Evolutionary conservation across 257 asterid species (phyloP), one percentile per base, ranked within the genome.

Genomic region (Knoxia roxburghii): DNA sequence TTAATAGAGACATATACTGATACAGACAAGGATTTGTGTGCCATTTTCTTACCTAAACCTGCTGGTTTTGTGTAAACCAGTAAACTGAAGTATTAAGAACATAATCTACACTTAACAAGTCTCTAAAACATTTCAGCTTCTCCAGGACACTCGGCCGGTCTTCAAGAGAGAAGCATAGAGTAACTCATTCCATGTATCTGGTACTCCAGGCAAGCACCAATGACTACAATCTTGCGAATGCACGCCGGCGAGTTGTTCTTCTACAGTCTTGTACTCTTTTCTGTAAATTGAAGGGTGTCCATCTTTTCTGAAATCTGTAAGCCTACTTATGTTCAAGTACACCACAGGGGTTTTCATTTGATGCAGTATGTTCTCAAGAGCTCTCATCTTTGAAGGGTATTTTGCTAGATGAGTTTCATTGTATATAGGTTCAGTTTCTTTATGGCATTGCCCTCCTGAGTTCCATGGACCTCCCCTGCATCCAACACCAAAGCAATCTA

Each of bases 171-270:
- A 81, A n/a, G 69, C 94, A 5, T 89, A 93, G 3, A 93, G 85
- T 79, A 93, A 74, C 82, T 92, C 89, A 24, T 92, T 92, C 98
- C 98, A 92, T 10, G 91, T 89, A 75, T 92, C 98, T 0, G 97
- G 99, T 61, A 93, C 95, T 6, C 97, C 98, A 0, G 98, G 98
- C 77, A 93, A 71, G 77, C 99, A 93, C 99, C 99, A 93, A 45
- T 93, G 99, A 61, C 99, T 93, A 79, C 99, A 92, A 72, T 92
- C 98, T 72, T 92, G 96, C 4, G 85, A 73, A 10, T 84, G 93
- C 23, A 78, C 76, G 11, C 63, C 80, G 7, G 70, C 69, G 7
- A 56, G 67, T 74, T 69, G 83, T 51, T 81, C 76, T 64, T 79
- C 80, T 0, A 79, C 77, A 0, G 87, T 75, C 57, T 72, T 69